Conservation (phyloP, 768 basidiomycete genomes). For the Rhizopogon roseolus region DNA sequence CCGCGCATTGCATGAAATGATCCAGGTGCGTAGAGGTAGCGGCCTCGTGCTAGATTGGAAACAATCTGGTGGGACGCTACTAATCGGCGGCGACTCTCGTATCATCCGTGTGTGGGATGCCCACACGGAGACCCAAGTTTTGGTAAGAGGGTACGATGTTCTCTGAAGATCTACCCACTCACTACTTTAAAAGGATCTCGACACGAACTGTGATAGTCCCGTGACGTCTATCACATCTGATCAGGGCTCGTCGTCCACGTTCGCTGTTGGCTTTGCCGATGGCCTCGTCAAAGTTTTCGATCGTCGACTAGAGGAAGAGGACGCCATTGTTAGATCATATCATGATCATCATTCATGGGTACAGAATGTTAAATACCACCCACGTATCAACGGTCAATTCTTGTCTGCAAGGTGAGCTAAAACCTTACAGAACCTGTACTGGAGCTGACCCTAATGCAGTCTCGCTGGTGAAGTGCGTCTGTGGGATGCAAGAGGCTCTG, state of each 20-base stretch:
- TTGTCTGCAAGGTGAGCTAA: conserved; percentile 75
- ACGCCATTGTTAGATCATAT: conserved; percentile 77
- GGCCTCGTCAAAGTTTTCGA: conserved; percentile 90
- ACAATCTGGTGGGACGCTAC: conserved; percentile 75
- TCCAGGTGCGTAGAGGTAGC: conserved; percentile 68
- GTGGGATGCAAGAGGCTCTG: conserved; percentile 78
- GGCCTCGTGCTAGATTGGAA: conserved; percentile 94
- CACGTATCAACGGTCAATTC: conserved; percentile 61
- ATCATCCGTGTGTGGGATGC: conserved; percentile 95
- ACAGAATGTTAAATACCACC: conserved; percentile 85
- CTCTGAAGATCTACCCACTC: conserved; percentile 1
- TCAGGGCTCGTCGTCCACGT: conserved; percentile 67
- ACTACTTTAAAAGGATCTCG: conserved; percentile 59
- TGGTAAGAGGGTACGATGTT: conserved; percentile 43
- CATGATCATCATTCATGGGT: conserved; percentile 83
- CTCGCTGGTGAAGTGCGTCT: conserved; percentile 86
- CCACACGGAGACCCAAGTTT: conserved; percentile 72
- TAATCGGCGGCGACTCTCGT: conserved; percentile 90
- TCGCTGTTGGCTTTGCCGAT: conserved; percentile 90
- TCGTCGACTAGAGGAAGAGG: conserved; percentile 77
- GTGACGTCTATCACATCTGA: conserved; percentile 84
- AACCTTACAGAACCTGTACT: background rate
- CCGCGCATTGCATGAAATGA: conserved; percentile 77
- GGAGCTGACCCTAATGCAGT: conserved; percentile 34
- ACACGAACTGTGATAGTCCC: conserved; percentile 87